Conservation (phyloP, 495 filamentous ascomycete species). For the Astrothelium subdiscretum region DNA sequence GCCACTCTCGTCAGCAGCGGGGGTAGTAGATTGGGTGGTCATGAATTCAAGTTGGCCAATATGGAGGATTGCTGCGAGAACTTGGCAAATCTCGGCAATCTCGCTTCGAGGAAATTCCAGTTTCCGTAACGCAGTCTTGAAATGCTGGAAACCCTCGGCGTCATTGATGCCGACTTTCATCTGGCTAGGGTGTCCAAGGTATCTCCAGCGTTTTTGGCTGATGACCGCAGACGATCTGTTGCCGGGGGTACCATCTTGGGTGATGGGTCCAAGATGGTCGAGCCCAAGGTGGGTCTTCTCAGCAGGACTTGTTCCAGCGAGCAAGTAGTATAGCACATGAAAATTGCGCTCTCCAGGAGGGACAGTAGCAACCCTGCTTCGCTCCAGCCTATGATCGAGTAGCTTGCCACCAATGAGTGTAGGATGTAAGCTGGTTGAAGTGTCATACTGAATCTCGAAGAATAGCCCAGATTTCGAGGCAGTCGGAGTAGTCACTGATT, state of each 20-base stretch:
- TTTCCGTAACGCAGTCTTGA: slow-evolving; percentile 89
- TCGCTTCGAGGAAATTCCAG: slow-evolving; percentile 86
- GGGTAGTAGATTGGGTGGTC: slow-evolving; percentile 63
- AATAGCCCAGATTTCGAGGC: slow-evolving; percentile 93
- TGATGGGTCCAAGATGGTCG: slow-evolving; percentile 38
- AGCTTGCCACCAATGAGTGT: slow-evolving; percentile 87
- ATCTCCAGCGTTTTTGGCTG: slow-evolving; percentile 76
- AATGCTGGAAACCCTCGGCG: slow-evolving; percentile 86
- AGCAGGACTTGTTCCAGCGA: slow-evolving; percentile 80
- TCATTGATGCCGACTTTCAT: slow-evolving; percentile 96
- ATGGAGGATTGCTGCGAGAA: slow-evolving; percentile 82
- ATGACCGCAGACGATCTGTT: slow-evolving; percentile 41
- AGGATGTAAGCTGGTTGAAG: slow-evolving; percentile 64
- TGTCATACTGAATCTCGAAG: slow-evolving; percentile 92
- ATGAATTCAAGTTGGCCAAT: slow-evolving; percentile 91
- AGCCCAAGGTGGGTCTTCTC: slow-evolving; percentile 86
- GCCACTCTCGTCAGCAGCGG: slow-evolving; percentile 78
- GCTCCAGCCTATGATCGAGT: slow-evolving; percentile 82
- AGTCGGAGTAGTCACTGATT: slow-evolving; percentile 86
- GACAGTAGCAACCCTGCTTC: slow-evolving; percentile 78
- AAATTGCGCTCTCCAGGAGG: slow-evolving; percentile 95
- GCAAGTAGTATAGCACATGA: slow-evolving; percentile 87
- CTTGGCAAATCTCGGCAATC: slow-evolving; percentile 93
- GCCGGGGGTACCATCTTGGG: slow-evolving; percentile 26
- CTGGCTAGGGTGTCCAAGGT: slow-evolving; percentile 91